phyloP scores from a whole-genome alignment of 176 grass and related monocot genomes.

The Lolium perenne region DNA sequence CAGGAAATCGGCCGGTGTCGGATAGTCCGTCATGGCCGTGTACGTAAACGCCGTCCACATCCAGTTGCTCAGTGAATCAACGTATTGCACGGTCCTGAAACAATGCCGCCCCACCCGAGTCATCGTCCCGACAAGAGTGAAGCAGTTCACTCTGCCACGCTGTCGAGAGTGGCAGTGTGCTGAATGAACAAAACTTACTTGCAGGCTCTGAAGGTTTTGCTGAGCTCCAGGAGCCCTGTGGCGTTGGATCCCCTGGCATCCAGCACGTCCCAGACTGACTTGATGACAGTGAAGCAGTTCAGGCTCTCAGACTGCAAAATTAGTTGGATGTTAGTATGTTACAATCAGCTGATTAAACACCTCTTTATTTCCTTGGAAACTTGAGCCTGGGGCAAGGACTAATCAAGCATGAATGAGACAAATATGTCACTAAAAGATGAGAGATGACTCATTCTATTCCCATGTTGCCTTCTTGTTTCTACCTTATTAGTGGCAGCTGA shows the following conservation, averaged over 20 bases:
- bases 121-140: no score
- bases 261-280: slow-evolving; percentile 78
- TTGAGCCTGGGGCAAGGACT: neutral
- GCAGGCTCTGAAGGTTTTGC: slow-evolving; percentile 90
- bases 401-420: neutral
- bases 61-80: slow-evolving; percentile 62
- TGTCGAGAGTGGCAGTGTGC: no score
- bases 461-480: neutral
- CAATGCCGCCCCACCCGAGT: neutral
- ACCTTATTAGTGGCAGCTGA: neutral
- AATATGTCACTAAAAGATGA: neutral
- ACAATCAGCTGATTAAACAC: slow-evolving; percentile 16
- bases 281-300: slow-evolving; percentile 89
- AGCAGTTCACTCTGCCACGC: no score
- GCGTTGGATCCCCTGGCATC: slow-evolving; percentile 49
- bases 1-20: slow-evolving; percentile 74
- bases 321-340: slow-evolving; percentile 24
- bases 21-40: slow-evolving; percentile 89
- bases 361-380: neutral
- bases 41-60: slow-evolving; percentile 74
- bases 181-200: slow-evolving; percentile 57
- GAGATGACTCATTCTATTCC: neutral
- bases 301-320: slow-evolving; percentile 81
- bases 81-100: slow-evolving; percentile 60
- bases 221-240: slow-evolving; percentile 67